Evolutionary conservation across 805 yeast genomes (phyloP).

Genomic region (Myxozyma udenii): DNA sequence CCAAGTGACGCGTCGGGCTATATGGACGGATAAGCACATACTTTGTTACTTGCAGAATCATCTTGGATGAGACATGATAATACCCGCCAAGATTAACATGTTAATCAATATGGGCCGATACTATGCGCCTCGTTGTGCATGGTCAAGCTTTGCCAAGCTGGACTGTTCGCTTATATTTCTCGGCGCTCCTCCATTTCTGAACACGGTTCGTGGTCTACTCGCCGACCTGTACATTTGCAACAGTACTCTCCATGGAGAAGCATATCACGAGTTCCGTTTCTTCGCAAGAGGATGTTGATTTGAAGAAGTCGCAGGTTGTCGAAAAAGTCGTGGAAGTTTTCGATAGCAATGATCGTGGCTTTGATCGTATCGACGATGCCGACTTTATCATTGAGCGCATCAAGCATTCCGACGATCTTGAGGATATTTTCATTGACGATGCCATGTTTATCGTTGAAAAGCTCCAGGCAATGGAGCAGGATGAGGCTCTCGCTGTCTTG

Average conservation of each 20-base stretch:
- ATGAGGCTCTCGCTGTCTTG: constrained; percentile 42
- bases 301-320: background rate
- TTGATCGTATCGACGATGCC: background rate
- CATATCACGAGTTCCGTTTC: background rate
- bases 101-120: too few species aligned
- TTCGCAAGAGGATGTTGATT: background rate
- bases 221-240: background rate
- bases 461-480: constrained; percentile 1
- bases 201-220: background rate
- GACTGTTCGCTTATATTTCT: too few species aligned
- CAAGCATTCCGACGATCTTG: background rate
- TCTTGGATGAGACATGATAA: too few species aligned
- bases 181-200: too few species aligned
- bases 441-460: constrained; percentile 13
- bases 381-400: background rate
- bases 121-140: too few species aligned
- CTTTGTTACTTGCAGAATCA: too few species aligned
- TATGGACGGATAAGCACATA: too few species aligned
- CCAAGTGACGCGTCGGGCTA: too few species aligned
- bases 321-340: background rate
- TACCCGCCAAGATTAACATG: too few species aligned
- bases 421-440: constrained; percentile 10
- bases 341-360: background rate
- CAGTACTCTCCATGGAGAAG: background rate
- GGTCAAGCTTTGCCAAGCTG: too few species aligned